Percentiles rank a stretch among this genome's conserved stretches.
These are phyloP conservation scores for Backusella luteola DNA, from an alignment of 192 early-diverging fungal genomes.

Conservation along the genomic window DNA sequence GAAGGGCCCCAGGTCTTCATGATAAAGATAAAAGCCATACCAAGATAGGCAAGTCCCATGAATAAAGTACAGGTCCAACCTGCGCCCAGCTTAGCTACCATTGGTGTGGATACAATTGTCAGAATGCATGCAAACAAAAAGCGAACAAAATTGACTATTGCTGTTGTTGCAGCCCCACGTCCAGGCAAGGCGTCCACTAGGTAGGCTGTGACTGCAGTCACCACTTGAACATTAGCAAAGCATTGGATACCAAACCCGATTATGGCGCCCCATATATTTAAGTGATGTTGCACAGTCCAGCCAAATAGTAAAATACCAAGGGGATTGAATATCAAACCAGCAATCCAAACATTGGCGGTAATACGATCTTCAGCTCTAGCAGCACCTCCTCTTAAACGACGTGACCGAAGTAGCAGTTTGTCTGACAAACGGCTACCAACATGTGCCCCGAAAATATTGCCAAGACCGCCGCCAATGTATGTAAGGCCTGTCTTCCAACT, in stretches of 20 bases:
- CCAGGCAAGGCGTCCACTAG: slow-evolving; percentile 43
- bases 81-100: slow-evolving; percentile 42
- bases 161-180: slow-evolving; percentile 41
- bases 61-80: slow-evolving; percentile 41
- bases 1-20: slow-evolving; percentile 36
- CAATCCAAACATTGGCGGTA: slow-evolving; percentile 38
- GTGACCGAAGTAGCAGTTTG: slow-evolving; percentile 29
- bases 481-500: slow-evolving; percentile 23
- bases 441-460: slow-evolving; percentile 37
- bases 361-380: slow-evolving; percentile 39
- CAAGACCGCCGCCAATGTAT: slow-evolving; percentile 21
- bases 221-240: slow-evolving; percentile 43
- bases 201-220: slow-evolving; percentile 37
- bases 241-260: slow-evolving; percentile 40
- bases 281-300: slow-evolving; percentile 31
- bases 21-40: slow-evolving; percentile 33
- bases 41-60: slow-evolving; percentile 30
- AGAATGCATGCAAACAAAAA: slow-evolving; percentile 42
- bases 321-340: slow-evolving; percentile 37
- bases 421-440: slow-evolving; percentile 43
- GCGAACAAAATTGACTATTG: slow-evolving; percentile 39
- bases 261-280: slow-evolving; percentile 35
- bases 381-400: slow-evolving; percentile 32
- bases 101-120: slow-evolving; percentile 39
- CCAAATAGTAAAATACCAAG: slow-evolving; percentile 44